A percentile compares a stretch with the other conserved stretches of the same genome.
phyloP scores from a whole-genome alignment of 1,284 basidiomycete species.

The Cryptococcus amylolentus region DNA sequence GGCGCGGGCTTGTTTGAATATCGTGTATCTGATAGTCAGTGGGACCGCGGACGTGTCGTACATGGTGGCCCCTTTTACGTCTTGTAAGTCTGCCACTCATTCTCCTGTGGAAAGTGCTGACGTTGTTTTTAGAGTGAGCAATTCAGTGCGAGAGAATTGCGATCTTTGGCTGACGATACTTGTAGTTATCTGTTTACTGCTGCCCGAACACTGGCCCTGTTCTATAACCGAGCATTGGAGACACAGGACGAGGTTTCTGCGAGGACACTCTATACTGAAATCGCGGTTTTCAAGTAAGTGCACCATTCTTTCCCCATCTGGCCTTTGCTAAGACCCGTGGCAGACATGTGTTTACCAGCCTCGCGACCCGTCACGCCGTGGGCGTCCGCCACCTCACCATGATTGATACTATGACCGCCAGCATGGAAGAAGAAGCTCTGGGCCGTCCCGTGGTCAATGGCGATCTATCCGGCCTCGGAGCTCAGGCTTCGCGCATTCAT shows the following conservation, averaged over 20 bases:
- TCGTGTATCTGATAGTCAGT: constrained; percentile 30
- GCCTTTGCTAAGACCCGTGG: neutral
- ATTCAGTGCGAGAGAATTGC: too few relatives aligned
- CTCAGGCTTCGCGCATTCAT: neutral
- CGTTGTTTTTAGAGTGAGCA: too few relatives aligned
- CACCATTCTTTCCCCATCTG: neutral
- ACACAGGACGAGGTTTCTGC: constrained; percentile 19
- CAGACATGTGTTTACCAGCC: constrained; percentile 20
- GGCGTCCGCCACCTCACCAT: constrained; percentile 27
- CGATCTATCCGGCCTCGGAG: neutral
- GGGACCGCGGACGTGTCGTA: constrained; percentile 31
- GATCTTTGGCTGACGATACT: neutral
- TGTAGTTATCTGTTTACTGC: constrained; percentile 32
- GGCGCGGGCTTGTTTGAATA: constrained; percentile 27
- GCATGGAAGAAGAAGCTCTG: constrained; percentile 17
- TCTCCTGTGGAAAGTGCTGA: neutral
- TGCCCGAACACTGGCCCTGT: constrained; percentile 31
- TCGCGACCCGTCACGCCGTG: constrained; percentile 24
- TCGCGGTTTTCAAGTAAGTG: constrained; percentile 38
- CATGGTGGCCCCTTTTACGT: constrained; percentile 24
- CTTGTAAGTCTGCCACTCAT: constrained; percentile 22
- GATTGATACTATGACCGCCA: constrained; percentile 24
- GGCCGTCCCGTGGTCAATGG: constrained; percentile 4
- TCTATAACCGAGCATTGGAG: constrained; percentile 31
- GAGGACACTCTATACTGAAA: constrained; percentile 26